A percentile compares a stretch with the other conserved stretches of the same genome.
Conservation (phyloP, 352 stramenopile species). For the Globisporangium rhizosaccharum region DNA sequence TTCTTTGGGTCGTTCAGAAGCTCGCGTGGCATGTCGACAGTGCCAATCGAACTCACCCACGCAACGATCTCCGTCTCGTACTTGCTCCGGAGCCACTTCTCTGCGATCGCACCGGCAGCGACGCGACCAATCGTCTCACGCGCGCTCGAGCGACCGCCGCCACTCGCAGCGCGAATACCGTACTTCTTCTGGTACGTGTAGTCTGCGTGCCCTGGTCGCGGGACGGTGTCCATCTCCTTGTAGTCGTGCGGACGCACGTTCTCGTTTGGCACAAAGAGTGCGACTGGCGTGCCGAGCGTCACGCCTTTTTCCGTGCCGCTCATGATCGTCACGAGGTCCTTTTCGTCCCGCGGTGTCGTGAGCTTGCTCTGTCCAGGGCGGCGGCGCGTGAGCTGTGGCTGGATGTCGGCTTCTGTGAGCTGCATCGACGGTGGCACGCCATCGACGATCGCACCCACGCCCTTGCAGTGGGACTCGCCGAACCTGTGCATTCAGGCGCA, state of each 20-base stretch:
- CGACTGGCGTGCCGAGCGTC: constrained; percentile 96
- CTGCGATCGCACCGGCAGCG: constrained; percentile 93
- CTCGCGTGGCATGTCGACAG: constrained; percentile 78
- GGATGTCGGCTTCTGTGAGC: constrained; percentile 94
- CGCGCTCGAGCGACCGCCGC: constrained; percentile 93
- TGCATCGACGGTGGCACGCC: constrained; percentile 95
- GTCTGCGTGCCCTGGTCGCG: constrained; percentile 94
- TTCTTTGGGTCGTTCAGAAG: constrained; percentile 64
- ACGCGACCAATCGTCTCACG: constrained; percentile 98
- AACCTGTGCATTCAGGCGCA: constrained; percentile 48
- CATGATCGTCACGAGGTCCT: constrained; percentile 96
- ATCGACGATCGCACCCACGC: constrained; percentile 96
- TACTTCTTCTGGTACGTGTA: constrained; percentile 99
- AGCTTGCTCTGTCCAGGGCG: constrained; percentile 97
- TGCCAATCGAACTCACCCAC: constrained; percentile 86
- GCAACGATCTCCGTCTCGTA: constrained; percentile 88
- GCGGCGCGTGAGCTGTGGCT: constrained; percentile 95
- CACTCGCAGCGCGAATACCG: constrained; percentile 94
- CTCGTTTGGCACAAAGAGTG: constrained; percentile 96
- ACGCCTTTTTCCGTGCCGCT: constrained; percentile 91
- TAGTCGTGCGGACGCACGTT: constrained; percentile 96
- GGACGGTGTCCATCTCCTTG: constrained; percentile 94
- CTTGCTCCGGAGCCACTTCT: constrained; percentile 94
- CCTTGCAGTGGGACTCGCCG: constrained; percentile 98
- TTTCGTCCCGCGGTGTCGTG: constrained; percentile 97